Evolutionary conservation across 2,329 filamentous ascomycete species (phyloP).

Genomic region (Xylaria sp.): DNA sequence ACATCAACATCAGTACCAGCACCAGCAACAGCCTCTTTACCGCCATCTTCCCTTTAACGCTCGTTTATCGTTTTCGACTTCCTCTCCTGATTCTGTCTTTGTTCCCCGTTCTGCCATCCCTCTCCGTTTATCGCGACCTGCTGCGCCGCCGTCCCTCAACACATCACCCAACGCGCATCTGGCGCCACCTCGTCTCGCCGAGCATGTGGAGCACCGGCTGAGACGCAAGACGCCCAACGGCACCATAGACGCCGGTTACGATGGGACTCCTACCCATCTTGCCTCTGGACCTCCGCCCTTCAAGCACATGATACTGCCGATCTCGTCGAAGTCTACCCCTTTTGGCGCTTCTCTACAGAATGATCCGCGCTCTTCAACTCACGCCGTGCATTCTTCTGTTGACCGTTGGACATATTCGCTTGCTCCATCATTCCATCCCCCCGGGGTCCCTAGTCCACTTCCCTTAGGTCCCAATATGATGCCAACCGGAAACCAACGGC

Average conservation of each 20-base stretch:
- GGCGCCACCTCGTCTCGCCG: slow-evolving; percentile 43
- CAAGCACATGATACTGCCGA: slow-evolving; percentile 84
- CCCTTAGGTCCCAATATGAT: slow-evolving; percentile 37
- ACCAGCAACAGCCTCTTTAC: slow-evolving; percentile 27
- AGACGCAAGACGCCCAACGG: slow-evolving; percentile 93
- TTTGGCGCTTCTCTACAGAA: slow-evolving; percentile 44
- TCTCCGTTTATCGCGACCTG: slow-evolving; percentile 31
- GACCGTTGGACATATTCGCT: slow-evolving; percentile 42
- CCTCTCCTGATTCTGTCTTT: slow-evolving; percentile 30
- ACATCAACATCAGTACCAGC: slow-evolving; percentile 2
- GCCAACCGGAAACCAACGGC: slow-evolving; percentile 36
- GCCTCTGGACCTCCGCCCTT: slow-evolving; percentile 77
- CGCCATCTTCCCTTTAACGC: slow-evolving; percentile 36
- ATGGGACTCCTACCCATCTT: slow-evolving; percentile 80
- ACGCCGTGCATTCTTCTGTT: slow-evolving; percentile 28
- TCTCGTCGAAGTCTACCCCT: slow-evolving; percentile 53
- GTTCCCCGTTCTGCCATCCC: slow-evolving; percentile 37
- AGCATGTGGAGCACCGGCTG: slow-evolving; percentile 76
- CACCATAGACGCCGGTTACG: slow-evolving; percentile 91
- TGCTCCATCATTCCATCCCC: slow-evolving; percentile 29
- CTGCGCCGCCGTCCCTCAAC: slow-evolving; percentile 51
- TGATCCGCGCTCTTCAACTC: slow-evolving; percentile 39
- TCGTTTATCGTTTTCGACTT: slow-evolving; percentile 26
- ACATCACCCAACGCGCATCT: slow-evolving; percentile 48
- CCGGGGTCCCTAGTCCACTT: slow-evolving; percentile 35